Percentiles rank a stretch among this genome's conserved stretches.
Conservation (phyloP, 2,329 filamentous ascomycete genomes). For the Penicillium sp. region DNA sequence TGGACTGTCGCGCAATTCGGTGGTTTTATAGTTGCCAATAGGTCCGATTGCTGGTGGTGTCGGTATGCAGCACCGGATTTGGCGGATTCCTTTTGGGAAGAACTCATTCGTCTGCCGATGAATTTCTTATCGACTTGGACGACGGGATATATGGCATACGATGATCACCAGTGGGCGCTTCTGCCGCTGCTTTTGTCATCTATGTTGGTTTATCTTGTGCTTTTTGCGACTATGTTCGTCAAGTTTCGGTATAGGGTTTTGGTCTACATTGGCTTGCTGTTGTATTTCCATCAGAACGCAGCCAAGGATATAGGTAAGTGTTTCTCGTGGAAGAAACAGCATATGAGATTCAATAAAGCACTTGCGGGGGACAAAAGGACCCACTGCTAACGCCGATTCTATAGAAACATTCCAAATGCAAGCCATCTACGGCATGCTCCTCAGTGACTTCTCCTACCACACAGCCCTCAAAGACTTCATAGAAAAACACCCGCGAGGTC, state of each 20-base stretch:
- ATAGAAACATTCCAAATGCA: constrained; percentile 55
- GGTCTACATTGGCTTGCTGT: constrained; percentile 46
- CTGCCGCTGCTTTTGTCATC: constrained; percentile 50
- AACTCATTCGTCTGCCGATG: constrained; percentile 45
- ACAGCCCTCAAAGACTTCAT: constrained; percentile 47
- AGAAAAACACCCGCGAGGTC: constrained; percentile 39
- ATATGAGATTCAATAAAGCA: background rate
- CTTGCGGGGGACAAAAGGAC: background rate
- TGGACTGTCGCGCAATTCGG: constrained; percentile 51
- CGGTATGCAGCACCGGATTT: constrained; percentile 49
- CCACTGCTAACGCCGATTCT: background rate
- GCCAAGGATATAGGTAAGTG: constrained; percentile 46
- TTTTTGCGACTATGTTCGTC: constrained; percentile 46
- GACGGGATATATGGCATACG: constrained; percentile 51
- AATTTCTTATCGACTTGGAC: constrained; percentile 52
- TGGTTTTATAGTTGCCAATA: constrained; percentile 48
- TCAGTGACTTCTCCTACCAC: constrained; percentile 52
- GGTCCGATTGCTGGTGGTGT: constrained; percentile 52
- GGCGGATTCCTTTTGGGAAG: constrained; percentile 44
- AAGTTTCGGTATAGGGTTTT: constrained; percentile 48
- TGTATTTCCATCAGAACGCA: constrained; percentile 51
- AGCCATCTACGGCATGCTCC: constrained; percentile 51
- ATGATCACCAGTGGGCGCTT: constrained; percentile 57
- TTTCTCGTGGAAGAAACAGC: background rate
- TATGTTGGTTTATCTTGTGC: constrained; percentile 51